These are phyloP conservation scores for Dactylellina parvicollis DNA, from an alignment of 2,329 filamentous ascomycete species.

Conservation along the genomic window DNA sequence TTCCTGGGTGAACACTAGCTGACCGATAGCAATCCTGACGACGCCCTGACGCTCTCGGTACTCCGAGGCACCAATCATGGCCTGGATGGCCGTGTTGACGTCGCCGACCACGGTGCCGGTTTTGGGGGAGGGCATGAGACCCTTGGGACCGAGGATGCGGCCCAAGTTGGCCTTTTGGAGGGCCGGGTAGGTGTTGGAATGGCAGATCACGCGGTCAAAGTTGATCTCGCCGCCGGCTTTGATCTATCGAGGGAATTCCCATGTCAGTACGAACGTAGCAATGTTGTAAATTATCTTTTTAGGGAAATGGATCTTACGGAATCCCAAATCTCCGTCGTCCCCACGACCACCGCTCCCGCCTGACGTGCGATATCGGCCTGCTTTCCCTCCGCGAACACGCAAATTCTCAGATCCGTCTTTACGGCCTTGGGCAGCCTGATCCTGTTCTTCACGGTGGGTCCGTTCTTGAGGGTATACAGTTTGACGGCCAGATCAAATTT, in stretches of 20 bases:
- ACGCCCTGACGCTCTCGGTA: conserved; percentile 88
- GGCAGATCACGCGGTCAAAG: conserved; percentile 90
- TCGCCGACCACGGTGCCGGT: conserved; percentile 87
- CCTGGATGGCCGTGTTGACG: conserved; percentile 76
- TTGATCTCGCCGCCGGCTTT: conserved; percentile 79
- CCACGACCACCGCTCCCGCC: conserved; percentile 83
- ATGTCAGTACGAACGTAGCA: neutral
- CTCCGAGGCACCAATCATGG: conserved; percentile 83
- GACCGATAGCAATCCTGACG: conserved; percentile 87
- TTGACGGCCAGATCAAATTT: conserved; percentile 93
- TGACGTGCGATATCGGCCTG: conserved; percentile 77
- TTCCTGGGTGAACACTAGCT: conserved; percentile 86
- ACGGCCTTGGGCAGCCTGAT: conserved; percentile 89
- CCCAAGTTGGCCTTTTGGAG: conserved; percentile 84
- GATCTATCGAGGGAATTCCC: conserved; percentile 59
- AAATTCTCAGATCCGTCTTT: conserved; percentile 86
- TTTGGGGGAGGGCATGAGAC: conserved; percentile 91
- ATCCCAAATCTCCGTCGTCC: conserved; percentile 86
- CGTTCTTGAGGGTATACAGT: conserved; percentile 83
- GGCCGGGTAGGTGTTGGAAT: conserved; percentile 78
- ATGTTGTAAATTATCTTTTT: too few relatives aligned
- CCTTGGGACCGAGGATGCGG: conserved; percentile 83
- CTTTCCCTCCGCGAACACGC: conserved; percentile 83
- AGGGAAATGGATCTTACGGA: too few relatives aligned
- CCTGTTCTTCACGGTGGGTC: conserved; percentile 85